Percentiles rank a stretch among this genome's conserved stretches.
phyloP scores from a whole-genome alignment of 139 green algal species.

The Micractinium sp. region DNA sequence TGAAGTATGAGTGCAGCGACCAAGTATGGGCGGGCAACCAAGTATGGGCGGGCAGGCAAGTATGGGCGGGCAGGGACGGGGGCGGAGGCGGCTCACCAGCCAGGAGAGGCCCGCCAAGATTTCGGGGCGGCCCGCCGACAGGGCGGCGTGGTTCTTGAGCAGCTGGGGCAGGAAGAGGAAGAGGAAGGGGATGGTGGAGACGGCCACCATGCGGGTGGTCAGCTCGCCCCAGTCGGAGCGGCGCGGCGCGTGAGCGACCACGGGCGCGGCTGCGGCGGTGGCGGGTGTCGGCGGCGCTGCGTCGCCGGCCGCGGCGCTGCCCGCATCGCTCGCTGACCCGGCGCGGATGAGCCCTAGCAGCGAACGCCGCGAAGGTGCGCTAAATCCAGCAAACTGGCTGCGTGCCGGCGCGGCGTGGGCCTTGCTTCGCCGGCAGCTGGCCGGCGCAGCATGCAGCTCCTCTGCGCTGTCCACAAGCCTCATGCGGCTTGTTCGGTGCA shows the following conservation, averaged over 20 bases:
- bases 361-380: not conserved
- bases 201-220: slow-evolving; percentile 44
- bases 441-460: not conserved
- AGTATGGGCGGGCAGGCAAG: too few species aligned
- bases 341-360: not conserved
- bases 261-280: not conserved
- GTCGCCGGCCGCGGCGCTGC: not conserved
- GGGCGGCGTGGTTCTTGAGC: slow-evolving; percentile 70
- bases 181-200: slow-evolving; percentile 66
- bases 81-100: not conserved
- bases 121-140: slow-evolving; percentile 56
- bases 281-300: not conserved
- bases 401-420: not conserved
- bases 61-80: not conserved
- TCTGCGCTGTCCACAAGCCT: not conserved
- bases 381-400: not conserved
- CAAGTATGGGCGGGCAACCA: too few species aligned
- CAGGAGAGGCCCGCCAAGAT: slow-evolving; percentile 64
- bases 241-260: not conserved
- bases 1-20: too few species aligned
- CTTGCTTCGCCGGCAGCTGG: too few species aligned
- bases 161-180: slow-evolving; percentile 80
- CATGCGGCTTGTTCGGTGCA: not conserved
- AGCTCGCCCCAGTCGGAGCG: slow-evolving; percentile 3
- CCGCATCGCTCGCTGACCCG: not conserved